Evolutionary conservation across 352 stramenopile species (phyloP), one percentile per base, ranked within the genome.

Genomic region (Pythium guiyangense): DNA sequence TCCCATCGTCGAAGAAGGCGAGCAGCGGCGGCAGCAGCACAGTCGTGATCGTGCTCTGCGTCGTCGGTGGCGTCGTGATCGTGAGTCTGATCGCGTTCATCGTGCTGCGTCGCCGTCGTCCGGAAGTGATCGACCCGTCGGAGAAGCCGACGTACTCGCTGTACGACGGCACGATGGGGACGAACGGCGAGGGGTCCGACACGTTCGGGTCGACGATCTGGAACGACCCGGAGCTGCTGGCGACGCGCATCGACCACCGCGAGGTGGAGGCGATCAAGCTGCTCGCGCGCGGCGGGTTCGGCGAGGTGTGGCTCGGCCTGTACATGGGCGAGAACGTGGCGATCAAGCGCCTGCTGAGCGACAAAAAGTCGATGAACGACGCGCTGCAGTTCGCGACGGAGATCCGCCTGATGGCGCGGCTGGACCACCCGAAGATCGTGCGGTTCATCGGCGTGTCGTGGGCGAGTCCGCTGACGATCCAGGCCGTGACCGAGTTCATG

Each of bases 231-330:
- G 45, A 49, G 40, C 34, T 52, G 22, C 51, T 61, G 8, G 63
- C 52, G n/a, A 42, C 52, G 26, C 54, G 54, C 22, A 48, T 61
- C 22, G 54, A 61, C 34, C 53, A 54, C 27, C n/a, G 47, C 29
- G 54, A 47, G 34, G 53, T 61, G 26, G 20, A 53, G 20, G 53
- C 52, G 46, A 34, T 43, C 12, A 35, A 49, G 31, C 50, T 45
- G 17, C 25, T 70, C n/a, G 59, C 59, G 5, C 31, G 49, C 22
- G 60, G 60, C n/a, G 64, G 54, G 4, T 71, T 62, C 34, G 60
- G 60, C 15, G 64, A 71, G 51, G 60, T 71, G 6, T 71, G 60
- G 60, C 42, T 69, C 22, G 64, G 52, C 11, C 49, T 44, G 29
- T 69, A 59, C 27, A 50, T 49, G 25, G 57, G 45, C 31, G 27